Base-by-base conservation (phyloP, 345 rosid genomes). In the Arabidopsis arenosa region DNA sequence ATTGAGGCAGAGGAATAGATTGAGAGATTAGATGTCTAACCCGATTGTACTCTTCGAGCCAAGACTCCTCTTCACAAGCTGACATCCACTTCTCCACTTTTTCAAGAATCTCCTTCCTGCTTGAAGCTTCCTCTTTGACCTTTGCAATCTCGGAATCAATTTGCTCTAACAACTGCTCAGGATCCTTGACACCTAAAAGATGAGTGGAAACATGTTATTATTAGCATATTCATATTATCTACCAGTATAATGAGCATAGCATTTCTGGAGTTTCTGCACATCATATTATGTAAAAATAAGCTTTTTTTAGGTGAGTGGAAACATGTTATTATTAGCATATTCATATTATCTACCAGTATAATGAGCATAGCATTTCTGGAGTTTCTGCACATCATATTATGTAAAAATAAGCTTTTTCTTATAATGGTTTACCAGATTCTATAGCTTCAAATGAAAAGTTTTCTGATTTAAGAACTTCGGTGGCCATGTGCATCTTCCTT, bases 41-140 rank as follows among this genome's bases (percentile, higher is more conserved):
- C 76, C 90, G 79, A 76, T 82, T 89, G 83, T 91, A 89, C 67
- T 91, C 91, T 63, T 89, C 93, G 6, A 91, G 86, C 97, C 97
- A 91, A 18, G 80, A 76, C 75, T 91, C 97, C 79, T 88, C 95
- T 80, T 84, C 90, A 63, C 91, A 83, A 23, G 91, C 93, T 45
- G 79, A 65, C 70, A 83, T 73, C 95, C 97, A 89, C 65, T 89
- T 91, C 80, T 86, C 95, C 62, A 88, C 84, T 63, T 81, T 91
- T 66, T 89, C 93, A 1, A 91, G 83, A 78, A 89, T 86, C 47
- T 91, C 93, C 65, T 84, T 89, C 76, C 95, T 81, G 78, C 89
- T 83, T 67, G 62, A 78, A 74, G 90, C 85, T 81, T 87, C 93
- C 43, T 71, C 91, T 81, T 80, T 89, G 35, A 82, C 88, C 62